Conservation (phyloP, 1,284 basidiomycete genomes). For the Puccinia novopanici region DNA sequence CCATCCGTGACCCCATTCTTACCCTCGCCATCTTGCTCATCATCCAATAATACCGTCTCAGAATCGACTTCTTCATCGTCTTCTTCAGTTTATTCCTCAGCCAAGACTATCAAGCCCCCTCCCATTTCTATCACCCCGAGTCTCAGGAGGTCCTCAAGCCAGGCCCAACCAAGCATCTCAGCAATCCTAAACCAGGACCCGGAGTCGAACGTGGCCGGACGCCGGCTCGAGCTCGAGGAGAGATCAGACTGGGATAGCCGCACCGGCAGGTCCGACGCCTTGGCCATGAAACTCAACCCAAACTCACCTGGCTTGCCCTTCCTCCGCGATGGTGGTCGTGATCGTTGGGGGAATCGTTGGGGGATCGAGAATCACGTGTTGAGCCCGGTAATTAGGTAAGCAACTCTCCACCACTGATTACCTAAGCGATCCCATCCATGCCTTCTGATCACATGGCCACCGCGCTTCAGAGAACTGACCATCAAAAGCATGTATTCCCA, state of each 20-base stretch:
- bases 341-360: slow-evolving; percentile 47
- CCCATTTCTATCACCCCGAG: slow-evolving; percentile 29
- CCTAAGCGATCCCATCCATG: not conserved
- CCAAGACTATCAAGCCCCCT: slow-evolving; percentile 28
- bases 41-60: slow-evolving; percentile 7
- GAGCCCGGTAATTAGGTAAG: slow-evolving; percentile 47
- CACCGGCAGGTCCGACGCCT: slow-evolving; percentile 22
- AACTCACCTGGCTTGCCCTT: not conserved
- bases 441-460: too few species aligned
- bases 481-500: too few species aligned
- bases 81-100: not conserved
- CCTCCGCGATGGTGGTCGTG: slow-evolving; percentile 4
- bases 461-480: not conserved
- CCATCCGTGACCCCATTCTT: not conserved
- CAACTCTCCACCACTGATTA: not conserved
- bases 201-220: not conserved
- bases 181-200: slow-evolving; percentile 4
- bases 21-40: slow-evolving; percentile 8
- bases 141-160: slow-evolving; percentile 6
- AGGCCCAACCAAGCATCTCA: not conserved
- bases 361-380: slow-evolving; percentile 43
- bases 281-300: slow-evolving; percentile 18
- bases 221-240: slow-evolving; percentile 38
- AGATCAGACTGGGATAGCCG: slow-evolving; percentile 19
- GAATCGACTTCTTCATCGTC: not conserved